Conservation (phyloP, 805 yeast genomes). For the Ogataea pini region DNA sequence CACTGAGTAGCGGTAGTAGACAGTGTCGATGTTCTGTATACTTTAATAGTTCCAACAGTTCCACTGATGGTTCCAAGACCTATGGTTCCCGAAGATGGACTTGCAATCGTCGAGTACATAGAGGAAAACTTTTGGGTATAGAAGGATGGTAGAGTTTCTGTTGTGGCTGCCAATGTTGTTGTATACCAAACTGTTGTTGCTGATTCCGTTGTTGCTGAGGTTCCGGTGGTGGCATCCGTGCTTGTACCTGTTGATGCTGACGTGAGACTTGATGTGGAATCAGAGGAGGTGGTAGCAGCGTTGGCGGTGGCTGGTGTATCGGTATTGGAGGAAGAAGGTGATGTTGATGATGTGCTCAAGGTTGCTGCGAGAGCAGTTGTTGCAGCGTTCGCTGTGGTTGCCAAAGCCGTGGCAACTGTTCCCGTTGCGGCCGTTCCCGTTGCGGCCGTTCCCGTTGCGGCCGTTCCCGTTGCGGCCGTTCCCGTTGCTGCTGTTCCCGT, state of each 20-base stretch:
- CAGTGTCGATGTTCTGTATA: constrained; percentile 44
- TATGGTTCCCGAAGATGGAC: constrained; percentile 61
- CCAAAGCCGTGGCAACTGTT: background rate
- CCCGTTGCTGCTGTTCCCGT: constrained; percentile 2
- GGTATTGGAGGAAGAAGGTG: constrained; percentile 11
- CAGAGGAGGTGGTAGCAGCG: constrained; percentile 8
- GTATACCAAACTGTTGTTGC: constrained; percentile 21
- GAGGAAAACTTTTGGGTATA: constrained; percentile 53
- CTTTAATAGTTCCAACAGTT: constrained; percentile 58
- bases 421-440: background rate
- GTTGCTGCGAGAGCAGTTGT: background rate
- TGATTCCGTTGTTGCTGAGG: constrained; percentile 25
- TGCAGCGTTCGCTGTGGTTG: constrained; percentile 11
- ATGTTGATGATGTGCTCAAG: constrained; percentile 8
- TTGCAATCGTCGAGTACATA: constrained; percentile 43
- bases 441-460: constrained; percentile 11
- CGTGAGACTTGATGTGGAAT: constrained; percentile 25
- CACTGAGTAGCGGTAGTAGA: constrained; percentile 9
- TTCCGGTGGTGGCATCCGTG: constrained; percentile 16
- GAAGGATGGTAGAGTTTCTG: constrained; percentile 44
- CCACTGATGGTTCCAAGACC: constrained; percentile 79
- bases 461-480: constrained; percentile 2
- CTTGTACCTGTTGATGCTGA: constrained; percentile 24
- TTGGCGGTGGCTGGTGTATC: background rate
- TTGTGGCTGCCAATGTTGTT: constrained; percentile 50